Conservation (phyloP, 2,329 filamentous ascomycete genomes). For the Macroventuria anomochaeta region DNA sequence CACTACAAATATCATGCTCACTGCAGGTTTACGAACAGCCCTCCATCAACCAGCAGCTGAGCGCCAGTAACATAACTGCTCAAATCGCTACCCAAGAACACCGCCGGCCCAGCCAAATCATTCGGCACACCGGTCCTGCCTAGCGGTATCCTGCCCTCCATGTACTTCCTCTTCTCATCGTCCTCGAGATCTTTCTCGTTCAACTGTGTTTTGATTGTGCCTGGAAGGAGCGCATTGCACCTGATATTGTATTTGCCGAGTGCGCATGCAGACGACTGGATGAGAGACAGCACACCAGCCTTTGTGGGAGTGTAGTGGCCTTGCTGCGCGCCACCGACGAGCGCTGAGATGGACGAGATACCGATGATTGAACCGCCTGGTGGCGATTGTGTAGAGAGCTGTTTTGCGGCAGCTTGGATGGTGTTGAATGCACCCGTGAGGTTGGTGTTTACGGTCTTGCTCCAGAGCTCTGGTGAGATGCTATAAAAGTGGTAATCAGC, state of each 20-base stretch:
- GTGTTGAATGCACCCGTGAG: slow-evolving; percentile 88
- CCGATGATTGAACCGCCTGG: slow-evolving; percentile 81
- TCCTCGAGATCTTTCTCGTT: slow-evolving; percentile 84
- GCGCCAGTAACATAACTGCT: slow-evolving; percentile 70
- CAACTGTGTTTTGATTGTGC: slow-evolving; percentile 82
- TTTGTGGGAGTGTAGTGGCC: slow-evolving; percentile 88
- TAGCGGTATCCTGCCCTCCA: slow-evolving; percentile 81
- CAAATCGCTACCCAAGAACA: slow-evolving; percentile 80
- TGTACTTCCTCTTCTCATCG: slow-evolving; percentile 74
- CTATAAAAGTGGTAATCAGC: slow-evolving; percentile 49
- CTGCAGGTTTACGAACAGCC: slow-evolving; percentile 81
- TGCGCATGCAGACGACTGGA: slow-evolving; percentile 83
- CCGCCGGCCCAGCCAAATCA: slow-evolving; percentile 84
- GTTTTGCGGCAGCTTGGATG: slow-evolving; percentile 81
- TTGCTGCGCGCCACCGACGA: slow-evolving; percentile 79
- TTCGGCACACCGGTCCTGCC: slow-evolving; percentile 55
- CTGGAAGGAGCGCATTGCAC: slow-evolving; percentile 84
- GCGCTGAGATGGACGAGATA: slow-evolving; percentile 73
- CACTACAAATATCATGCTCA: neutral
- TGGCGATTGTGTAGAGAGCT: slow-evolving; percentile 71
- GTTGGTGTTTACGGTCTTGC: slow-evolving; percentile 77
- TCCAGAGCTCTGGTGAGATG: slow-evolving; percentile 72
- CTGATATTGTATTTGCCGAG: slow-evolving; percentile 77
- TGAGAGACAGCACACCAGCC: slow-evolving; percentile 78
- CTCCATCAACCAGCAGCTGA: slow-evolving; percentile 85